Conservation (phyloP, 1,139 yeast genomes). For the Hyphopichia khmerensis region DNA sequence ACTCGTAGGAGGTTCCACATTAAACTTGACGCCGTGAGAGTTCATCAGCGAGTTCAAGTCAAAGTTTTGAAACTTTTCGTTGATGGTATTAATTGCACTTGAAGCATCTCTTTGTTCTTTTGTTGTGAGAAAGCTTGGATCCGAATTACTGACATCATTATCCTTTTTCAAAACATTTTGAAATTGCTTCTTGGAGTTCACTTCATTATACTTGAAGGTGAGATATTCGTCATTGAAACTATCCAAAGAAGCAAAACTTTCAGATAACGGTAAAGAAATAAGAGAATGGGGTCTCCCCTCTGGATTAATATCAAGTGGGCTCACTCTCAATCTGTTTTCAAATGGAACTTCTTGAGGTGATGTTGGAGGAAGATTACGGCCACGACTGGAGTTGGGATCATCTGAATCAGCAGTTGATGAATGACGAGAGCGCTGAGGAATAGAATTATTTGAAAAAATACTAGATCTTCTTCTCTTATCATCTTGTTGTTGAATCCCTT, state of each 20-base stretch:
- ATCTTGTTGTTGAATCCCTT: slow-evolving; percentile 48
- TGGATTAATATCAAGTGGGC: slow-evolving; percentile 29
- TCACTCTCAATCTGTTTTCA: slow-evolving; percentile 21
- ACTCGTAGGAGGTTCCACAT: slow-evolving; percentile 9
- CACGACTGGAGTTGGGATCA: slow-evolving; percentile 4
- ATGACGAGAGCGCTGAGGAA: slow-evolving; percentile 11
- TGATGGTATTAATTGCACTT: slow-evolving; percentile 14
- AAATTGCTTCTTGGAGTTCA: slow-evolving; percentile 11
- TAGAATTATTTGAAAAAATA: slow-evolving; percentile 21
- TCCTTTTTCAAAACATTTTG: neutral
- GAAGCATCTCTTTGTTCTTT: slow-evolving; percentile 5
- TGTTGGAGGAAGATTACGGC: neutral
- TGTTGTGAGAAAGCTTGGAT: slow-evolving; percentile 1
- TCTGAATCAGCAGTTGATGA: slow-evolving; percentile 9
- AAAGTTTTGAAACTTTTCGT: slow-evolving; percentile 37
- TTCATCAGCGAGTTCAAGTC: slow-evolving; percentile 41
- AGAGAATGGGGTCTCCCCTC: slow-evolving; percentile 33
- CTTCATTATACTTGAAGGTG: slow-evolving; percentile 35
- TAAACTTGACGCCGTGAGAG: slow-evolving; percentile 10
- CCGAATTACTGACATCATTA: neutral
- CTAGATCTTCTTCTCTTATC: slow-evolving; percentile 45
- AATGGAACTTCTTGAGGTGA: slow-evolving; percentile 13
- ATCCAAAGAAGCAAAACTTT: slow-evolving; percentile 76
- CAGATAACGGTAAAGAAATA: slow-evolving; percentile 60
- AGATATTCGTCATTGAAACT: slow-evolving; percentile 64